phyloP scores from a whole-genome alignment of 2,329 filamentous ascomycete species.

The Daldinia sp. region DNA sequence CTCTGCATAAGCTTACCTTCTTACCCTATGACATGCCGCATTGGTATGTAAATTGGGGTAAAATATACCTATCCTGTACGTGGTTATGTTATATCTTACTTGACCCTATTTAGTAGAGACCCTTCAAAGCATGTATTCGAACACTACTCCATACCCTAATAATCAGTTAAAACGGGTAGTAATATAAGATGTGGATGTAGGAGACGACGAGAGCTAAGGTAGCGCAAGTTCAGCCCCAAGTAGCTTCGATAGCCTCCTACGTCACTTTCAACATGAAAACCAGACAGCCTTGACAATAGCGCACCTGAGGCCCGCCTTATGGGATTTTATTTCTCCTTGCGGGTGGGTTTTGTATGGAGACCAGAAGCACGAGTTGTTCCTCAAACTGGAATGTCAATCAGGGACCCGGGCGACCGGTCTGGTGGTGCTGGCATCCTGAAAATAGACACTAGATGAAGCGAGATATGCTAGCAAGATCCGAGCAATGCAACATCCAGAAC shows the following conservation, averaged over 20 bases:
- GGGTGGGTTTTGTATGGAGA: constrained; percentile 20
- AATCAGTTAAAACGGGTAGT: neutral
- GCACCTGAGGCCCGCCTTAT: constrained; percentile 8
- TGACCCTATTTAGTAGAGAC: neutral
- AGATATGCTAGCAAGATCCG: constrained; percentile 42
- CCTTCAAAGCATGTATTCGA: neutral
- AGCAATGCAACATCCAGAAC: constrained; percentile 41
- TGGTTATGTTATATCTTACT: neutral
- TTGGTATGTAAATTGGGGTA: neutral
- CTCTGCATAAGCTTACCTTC: neutral
- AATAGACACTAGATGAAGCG: constrained; percentile 29
- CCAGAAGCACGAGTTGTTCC: constrained; percentile 19
- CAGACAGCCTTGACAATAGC: neutral
- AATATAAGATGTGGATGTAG: constrained; percentile 2
- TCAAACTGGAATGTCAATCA: constrained; percentile 34
- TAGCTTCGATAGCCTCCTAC: constrained; percentile 25
- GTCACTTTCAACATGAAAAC: constrained; percentile 13
- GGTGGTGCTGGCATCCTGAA: constrained; percentile 32
- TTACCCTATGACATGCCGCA: neutral
- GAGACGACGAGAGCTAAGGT: constrained; percentile 3
- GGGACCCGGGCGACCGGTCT: constrained; percentile 24
- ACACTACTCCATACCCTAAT: neutral
- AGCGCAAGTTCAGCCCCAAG: neutral
- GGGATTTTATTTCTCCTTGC: constrained; percentile 33
- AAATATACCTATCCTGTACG: neutral